Evolutionary conservation across 331 rosid genomes (phyloP), one percentile per base, ranked within the genome.

Genomic region (Prunus yedoensis): DNA sequence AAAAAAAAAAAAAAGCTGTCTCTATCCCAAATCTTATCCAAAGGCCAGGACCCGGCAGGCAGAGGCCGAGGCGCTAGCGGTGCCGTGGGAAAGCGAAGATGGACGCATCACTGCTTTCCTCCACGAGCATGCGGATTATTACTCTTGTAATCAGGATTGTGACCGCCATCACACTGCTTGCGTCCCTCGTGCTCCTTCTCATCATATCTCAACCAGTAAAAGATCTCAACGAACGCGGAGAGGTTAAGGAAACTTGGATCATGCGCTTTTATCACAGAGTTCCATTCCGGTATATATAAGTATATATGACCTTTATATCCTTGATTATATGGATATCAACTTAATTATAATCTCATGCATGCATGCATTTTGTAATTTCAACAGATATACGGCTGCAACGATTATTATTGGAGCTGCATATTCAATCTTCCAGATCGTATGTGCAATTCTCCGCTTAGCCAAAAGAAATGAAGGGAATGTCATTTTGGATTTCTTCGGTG

Each of bases 401-500:
- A 30, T 21, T 63, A 18, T 47, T 10, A 21, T 65, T 47, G 78
- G 54, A 21, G 9, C 8, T n/a, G 66, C 30, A n/a, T 65, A 66
- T 71, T 27, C 45, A 20, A 9, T 67, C n/a, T 66, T 47, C 45
- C 74, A 65, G 45, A n/a, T 15, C 2, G 35, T 41, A 38, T 21
- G 18, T 35, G 27, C 46, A 49, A 15, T 21, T 23, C 8, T 35
- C 50, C 58, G 49, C 41, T 14, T 79, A 14, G 14, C 32, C 12
- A 67, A 23, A 21, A 30, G 76, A 61, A 52, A 45, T 12, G 71
- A 49, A 0, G 79, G 73, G 4, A 14, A 20, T 20, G 20, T 68
- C 27, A 23, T 68, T 25, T 52, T 82, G 43, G 76, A 77, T 7
- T 82, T 82, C 73, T 82, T 59, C 5, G 77, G 79, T 8, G 85